Evolutionary conservation across 768 basidiomycete species (phyloP), one percentile per base, ranked within the genome.

Genomic region (Leucosporidium creatinivorum): DNA sequence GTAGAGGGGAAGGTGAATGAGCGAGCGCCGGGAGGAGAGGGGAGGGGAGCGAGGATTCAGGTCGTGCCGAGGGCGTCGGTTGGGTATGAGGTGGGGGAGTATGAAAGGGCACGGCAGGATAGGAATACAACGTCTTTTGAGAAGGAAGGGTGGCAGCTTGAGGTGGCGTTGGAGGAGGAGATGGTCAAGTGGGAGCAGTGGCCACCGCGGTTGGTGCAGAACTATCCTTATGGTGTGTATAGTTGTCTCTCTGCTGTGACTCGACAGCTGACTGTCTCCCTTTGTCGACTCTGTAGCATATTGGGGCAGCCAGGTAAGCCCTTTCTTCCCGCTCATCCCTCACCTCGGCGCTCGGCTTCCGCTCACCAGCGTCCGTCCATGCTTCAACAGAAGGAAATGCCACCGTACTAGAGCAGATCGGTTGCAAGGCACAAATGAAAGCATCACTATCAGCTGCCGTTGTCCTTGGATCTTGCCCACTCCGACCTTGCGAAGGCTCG

Each of bases 91-190:
- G 47, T 62, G 21, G 33, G 9, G 1, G 66, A 67, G 48, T 62
- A 67, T n/a, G 60, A 67, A 25, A 8, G 13, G 55, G 49, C 50
- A 39, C 31, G 66, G 30, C 12, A 51, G 60, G 66, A 67, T 19
- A 19, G 60, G 30, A 62, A 61, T 33, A 62, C 66, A 48, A 58
- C 66, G 59, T 59, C 59, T 54, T 57, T 61, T 17, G 65, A 61
- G 59, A 28, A 31, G 7, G 63, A 58, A 1, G 60, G 59, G 17
- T 21, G 31, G 56, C 56, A 64, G 48, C 31, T 18, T 23, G 25
- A 23, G 23, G 30, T 12, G 56, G 44, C 17, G 51, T 28, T 33
- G 55, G 55, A 39, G 30, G 28, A 44, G 55, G 64, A 65, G 58
- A 52, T 65, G 64, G 39, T 65, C 23, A 50, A 59, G 25, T 65